Conservation (phyloP, 805 yeast species). For the Yarrowia yakushimensis region DNA sequence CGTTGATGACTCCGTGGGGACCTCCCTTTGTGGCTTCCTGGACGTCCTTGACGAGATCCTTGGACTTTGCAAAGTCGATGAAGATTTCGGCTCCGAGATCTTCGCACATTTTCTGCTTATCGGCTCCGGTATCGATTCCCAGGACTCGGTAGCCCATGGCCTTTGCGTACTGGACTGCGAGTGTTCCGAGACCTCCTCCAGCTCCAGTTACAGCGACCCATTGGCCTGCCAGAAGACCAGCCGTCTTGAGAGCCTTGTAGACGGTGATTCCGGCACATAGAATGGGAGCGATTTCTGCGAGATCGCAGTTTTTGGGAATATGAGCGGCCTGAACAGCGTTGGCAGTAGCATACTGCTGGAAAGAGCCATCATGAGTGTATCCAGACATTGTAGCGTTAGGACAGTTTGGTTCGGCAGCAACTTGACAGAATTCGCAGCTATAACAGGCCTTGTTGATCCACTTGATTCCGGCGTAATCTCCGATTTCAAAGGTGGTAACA, state of each 20-base stretch:
- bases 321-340: conserved; percentile 84
- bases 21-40: conserved; percentile 64
- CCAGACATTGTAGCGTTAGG: conserved; percentile 69
- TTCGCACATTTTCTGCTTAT: conserved; percentile 52
- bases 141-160: conserved; percentile 74
- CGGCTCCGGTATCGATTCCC: conserved; percentile 69
- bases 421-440: conserved; percentile 71
- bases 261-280: conserved; percentile 91
- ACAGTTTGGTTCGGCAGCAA: conserved; percentile 67
- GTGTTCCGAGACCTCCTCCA: conserved; percentile 74
- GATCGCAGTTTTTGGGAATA: conserved; percentile 69
- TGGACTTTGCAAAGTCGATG: conserved; percentile 55
- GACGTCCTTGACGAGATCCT: conserved; percentile 55
- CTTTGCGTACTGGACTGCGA: conserved; percentile 69
- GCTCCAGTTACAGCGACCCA: conserved; percentile 80
- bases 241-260: conserved; percentile 83
- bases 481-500: conserved; percentile 68
- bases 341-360: conserved; percentile 87
- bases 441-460: conserved; percentile 80
- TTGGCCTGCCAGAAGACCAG: conserved; percentile 63
- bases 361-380: conserved; percentile 85
- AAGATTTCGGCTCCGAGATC: conserved; percentile 64
- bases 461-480: conserved; percentile 79
- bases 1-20: conserved; percentile 72
- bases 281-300: conserved; percentile 75